Base-by-base conservation (phyloP, 352 stramenopile genomes). In the Globisporangium parvum region DNA sequence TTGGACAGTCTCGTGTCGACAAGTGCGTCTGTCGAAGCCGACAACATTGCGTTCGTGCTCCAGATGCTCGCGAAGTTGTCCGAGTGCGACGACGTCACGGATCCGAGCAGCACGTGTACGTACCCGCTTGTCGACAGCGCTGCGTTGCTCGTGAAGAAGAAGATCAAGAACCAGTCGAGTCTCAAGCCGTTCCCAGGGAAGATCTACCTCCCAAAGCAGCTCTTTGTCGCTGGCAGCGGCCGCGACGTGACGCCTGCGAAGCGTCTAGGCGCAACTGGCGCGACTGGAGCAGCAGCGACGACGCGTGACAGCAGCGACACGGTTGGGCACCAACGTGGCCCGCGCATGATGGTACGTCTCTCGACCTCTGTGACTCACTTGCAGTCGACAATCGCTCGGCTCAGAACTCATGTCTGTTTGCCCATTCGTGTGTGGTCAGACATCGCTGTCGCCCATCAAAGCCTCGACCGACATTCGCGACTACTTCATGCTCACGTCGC, bases 21-120 rank as follows among this genome's bases (percentile, higher is more conserved):
- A 9, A 87, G 71, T 28, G 67, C 55, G 15, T 52, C 46, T 1
- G 60, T 67, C 12, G 77, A 79, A 21, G 74, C 67, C 17, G 83
- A 93, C 63, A 95, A 95, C 57, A 92, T 95, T 42, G 73, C 83
- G 14, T 93, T 95, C 60, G 55, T 95, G 39, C 62, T 95, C 17
- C 83, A 93, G 56, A 88, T 95, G 47, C 55, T 92, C 51, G 73
- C 75, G 18, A 88, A 92, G 55, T 26, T 95, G 3, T 87, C 77
- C 0, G 66, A 84, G 37, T 93, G 79, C 49, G 78, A 89, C 26
- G 84, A 95, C 49, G 73, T 69, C 8, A 63, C 59, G 9, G 62
- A 71, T 45, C 67, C 71, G 9, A 65, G 69, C 10, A 66, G 59
- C 10, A 69, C 66, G 15, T 59, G 70, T 35, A 80, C 91, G 31